These are phyloP conservation scores for Botrytis deweyae DNA, from an alignment of 2,329 filamentous ascomycete genomes.

Conservation along the genomic window DNA sequence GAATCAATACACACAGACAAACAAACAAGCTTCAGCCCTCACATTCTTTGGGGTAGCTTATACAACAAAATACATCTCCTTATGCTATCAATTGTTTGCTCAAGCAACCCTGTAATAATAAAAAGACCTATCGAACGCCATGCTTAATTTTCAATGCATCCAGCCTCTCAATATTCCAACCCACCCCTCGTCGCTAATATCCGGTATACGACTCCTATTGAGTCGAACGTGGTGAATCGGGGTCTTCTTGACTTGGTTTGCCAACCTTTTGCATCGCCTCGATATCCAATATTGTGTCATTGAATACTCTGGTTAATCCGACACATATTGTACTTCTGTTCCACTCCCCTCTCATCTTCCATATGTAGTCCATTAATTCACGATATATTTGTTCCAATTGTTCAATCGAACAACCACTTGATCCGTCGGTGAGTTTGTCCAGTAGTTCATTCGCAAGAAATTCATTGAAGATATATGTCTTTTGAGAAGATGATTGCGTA, in stretches of 20 bases:
- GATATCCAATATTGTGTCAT: conserved; percentile 70
- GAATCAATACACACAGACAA: conserved; percentile 7
- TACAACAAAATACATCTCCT: conserved; percentile 13
- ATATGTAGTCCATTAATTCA: conserved; percentile 85
- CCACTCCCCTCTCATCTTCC: conserved; percentile 76
- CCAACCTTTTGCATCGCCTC: conserved; percentile 41
- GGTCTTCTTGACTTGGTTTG: conserved; percentile 30
- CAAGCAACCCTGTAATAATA: conserved; percentile 10
- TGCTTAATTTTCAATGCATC: conserved; percentile 2
- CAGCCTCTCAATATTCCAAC: conserved; percentile 7
- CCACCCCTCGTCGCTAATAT: background rate
- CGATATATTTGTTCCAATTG: conserved; percentile 93
- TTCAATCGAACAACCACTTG: conserved; percentile 61
- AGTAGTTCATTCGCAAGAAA: conserved; percentile 34
- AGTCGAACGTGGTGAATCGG: conserved; percentile 2
- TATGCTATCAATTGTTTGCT: background rate
- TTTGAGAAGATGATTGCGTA: conserved; percentile 36
- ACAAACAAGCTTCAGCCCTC: background rate
- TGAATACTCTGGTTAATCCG: conserved; percentile 68
- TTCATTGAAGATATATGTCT: conserved; percentile 45
- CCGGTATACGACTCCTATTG: background rate
- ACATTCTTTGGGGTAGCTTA: background rate
- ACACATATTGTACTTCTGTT: conserved; percentile 74
- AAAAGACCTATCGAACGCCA: background rate
- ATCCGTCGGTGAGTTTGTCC: conserved; percentile 31